A percentile compares a stretch with the other conserved stretches of the same genome.
Evolutionary conservation across 2,329 filamentous ascomycete species (phyloP).

Genomic region (Ophiocordyceps unilateralis): DNA sequence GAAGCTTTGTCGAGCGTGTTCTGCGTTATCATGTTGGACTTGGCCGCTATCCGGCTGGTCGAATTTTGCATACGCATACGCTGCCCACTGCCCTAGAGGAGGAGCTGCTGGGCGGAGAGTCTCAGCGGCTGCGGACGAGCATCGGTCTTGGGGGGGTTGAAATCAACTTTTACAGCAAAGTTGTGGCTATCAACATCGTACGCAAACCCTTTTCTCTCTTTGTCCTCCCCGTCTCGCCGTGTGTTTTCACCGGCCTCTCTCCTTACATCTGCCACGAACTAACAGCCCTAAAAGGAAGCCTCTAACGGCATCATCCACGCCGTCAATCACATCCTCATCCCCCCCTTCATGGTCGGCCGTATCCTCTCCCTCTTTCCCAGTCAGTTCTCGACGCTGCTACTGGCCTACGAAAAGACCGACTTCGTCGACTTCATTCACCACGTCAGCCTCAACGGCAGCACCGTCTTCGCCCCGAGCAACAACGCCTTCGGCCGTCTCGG

Average conservation of each 20-base stretch:
- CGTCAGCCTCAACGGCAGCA: conserved; percentile 42
- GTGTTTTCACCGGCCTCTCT: no score
- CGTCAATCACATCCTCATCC: conserved; percentile 57
- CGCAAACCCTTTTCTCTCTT: conserved; percentile 6
- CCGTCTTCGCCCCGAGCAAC: conserved; percentile 70
- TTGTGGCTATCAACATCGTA: conserved; percentile 56
- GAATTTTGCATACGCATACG: conserved; percentile 54
- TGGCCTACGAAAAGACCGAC: conserved; percentile 59
- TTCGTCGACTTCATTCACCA: conserved; percentile 44
- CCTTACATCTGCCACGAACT: no score
- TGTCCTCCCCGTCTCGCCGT: not conserved
- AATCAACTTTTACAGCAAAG: conserved; percentile 61
- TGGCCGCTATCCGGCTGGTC: conserved; percentile 46
- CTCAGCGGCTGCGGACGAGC: conserved; percentile 57
- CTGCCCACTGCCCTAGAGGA: conserved; percentile 51
- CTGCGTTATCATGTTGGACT: conserved; percentile 60
- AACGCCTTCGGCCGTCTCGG: conserved; percentile 63
- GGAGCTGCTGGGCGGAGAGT: conserved; percentile 39
- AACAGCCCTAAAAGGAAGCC: no score
- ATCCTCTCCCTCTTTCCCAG: conserved; percentile 48
- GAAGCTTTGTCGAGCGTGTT: conserved; percentile 39
- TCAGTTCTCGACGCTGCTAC: conserved; percentile 62
- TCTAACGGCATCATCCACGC: conserved; percentile 72
- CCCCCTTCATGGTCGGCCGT: conserved; percentile 45
- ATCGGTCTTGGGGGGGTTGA: conserved; percentile 44